A percentile compares a stretch with the other conserved stretches of the same genome.
phyloP scores from a whole-genome alignment of 73 alveolate species.

The Tetrahymena thermophila region DNA sequence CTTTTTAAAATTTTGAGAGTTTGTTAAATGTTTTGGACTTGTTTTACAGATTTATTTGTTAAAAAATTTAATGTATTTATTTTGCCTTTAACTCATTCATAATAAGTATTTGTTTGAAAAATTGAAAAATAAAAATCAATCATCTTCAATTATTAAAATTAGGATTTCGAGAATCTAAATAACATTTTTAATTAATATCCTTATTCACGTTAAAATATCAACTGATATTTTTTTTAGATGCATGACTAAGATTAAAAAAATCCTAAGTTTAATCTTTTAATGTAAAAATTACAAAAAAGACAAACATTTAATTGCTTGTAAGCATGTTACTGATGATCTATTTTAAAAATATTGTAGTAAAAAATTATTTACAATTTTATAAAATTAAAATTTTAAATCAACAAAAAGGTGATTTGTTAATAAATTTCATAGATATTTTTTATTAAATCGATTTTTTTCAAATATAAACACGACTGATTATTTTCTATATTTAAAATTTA shows the following conservation, averaged over 20 bases:
- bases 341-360: too few species aligned
- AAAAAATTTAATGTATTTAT: neutral
- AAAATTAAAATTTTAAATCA: too few species aligned
- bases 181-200: neutral
- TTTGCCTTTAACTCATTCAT: neutral
- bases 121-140: neutral
- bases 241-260: neutral
- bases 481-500: too few species aligned
- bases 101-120: neutral
- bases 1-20: neutral
- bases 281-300: too few species aligned
- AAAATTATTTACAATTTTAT: too few species aligned
- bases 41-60: neutral
- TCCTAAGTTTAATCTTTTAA: too few species aligned
- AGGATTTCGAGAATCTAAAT: neutral
- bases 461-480: too few species aligned
- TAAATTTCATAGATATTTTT: too few species aligned
- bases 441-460: too few species aligned
- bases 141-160: neutral
- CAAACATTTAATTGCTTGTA: too few species aligned
- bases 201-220: neutral
- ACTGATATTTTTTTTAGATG: neutral
- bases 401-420: too few species aligned
- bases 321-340: too few species aligned
- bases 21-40: neutral